Conservation (phyloP, 306 rosid species). For the Medicago lupulina region DNA sequence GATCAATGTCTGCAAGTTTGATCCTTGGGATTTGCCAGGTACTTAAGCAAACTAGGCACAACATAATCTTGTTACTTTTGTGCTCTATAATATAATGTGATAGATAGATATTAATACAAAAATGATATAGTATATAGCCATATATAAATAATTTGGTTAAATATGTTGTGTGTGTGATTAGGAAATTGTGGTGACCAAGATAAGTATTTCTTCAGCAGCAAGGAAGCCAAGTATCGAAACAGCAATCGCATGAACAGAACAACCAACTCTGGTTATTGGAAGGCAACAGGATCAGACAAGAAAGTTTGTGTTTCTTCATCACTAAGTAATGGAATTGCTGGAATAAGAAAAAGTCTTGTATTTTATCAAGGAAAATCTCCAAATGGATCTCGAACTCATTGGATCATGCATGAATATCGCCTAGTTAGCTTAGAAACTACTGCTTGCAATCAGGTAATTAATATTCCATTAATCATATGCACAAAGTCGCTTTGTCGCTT, state of each 20-base stretch:
- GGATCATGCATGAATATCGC: constrained; percentile 86
- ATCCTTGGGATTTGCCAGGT: constrained; percentile 92
- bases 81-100: no score
- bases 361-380: constrained; percentile 63
- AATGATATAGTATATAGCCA: no score
- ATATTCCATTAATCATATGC: no score
- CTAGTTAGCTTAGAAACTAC: constrained; percentile 43
- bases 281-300: constrained; percentile 69
- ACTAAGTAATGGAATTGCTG: constrained; percentile 42
- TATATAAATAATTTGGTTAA: background rate
- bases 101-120: no score
- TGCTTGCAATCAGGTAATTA: constrained; percentile 41
- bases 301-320: constrained; percentile 52
- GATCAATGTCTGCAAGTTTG: constrained; percentile 62
- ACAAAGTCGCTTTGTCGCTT: no score
- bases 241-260: constrained; percentile 63
- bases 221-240: constrained; percentile 61
- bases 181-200: constrained; percentile 58
- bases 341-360: constrained; percentile 72
- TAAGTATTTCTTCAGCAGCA: constrained; percentile 69
- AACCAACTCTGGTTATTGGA: constrained; percentile 81
- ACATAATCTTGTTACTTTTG: no score
- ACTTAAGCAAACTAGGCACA: background rate
- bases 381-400: constrained; percentile 59
- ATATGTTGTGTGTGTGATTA: background rate